Evolutionary conservation across 2,329 filamentous ascomycete genomes (phyloP).

Genomic region (Thielaviopsis cerberus): DNA sequence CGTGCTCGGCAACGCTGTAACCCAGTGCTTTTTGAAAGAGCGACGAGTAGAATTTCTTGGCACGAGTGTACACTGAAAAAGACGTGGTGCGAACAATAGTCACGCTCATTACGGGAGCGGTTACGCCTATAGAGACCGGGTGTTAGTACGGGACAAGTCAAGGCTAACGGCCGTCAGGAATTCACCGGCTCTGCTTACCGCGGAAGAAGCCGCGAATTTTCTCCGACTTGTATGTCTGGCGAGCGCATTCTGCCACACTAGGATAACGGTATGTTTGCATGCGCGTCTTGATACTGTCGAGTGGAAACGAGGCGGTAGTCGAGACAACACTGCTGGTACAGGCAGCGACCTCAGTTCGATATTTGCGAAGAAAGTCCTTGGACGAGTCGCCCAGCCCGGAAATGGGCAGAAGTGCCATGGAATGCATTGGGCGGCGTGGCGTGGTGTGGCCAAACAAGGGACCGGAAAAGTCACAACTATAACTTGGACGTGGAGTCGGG

Average conservation of each 20-base stretch:
- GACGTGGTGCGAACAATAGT: conserved; percentile 60
- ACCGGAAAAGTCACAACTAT: not conserved
- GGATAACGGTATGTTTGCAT: conserved; percentile 74
- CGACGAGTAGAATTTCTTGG: conserved; percentile 54
- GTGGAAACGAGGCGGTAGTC: conserved; percentile 63
- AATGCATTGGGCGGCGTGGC: not conserved
- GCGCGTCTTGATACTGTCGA: conserved; percentile 77
- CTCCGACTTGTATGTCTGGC: conserved; percentile 57
- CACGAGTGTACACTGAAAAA: conserved; percentile 62
- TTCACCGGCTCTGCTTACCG: conserved; percentile 44
- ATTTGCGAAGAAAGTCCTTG: conserved; percentile 19
- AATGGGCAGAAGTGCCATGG: conserved; percentile 8
- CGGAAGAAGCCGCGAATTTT: conserved; percentile 62
- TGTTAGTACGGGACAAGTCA: conserved; percentile 2
- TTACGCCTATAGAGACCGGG: conserved; percentile 35
- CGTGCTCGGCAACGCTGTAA: conserved; percentile 53
- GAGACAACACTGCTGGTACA: conserved; percentile 60
- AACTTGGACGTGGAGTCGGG: not conserved
- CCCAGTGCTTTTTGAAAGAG: conserved; percentile 50
- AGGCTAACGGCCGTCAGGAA: too few species aligned
- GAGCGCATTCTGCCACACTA: conserved; percentile 55
- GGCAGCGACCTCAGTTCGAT: conserved; percentile 64
- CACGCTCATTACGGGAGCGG: conserved; percentile 62
- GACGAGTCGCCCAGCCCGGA: conserved; percentile 8
- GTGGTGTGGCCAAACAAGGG: not conserved